Base-by-base conservation (phyloP, 768 basidiomycete genomes). In the Lanmaoa pseudosensibilis region DNA sequence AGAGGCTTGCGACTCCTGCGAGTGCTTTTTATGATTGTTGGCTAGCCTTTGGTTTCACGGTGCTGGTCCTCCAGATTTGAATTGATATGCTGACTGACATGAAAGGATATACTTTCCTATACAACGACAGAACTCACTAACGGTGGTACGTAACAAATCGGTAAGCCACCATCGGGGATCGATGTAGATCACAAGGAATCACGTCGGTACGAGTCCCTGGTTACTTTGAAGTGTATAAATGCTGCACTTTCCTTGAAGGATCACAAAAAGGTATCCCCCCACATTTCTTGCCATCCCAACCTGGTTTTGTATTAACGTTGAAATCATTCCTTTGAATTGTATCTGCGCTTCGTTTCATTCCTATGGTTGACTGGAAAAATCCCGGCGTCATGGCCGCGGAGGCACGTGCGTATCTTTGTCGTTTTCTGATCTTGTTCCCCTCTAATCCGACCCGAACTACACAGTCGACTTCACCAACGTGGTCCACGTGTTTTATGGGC, bases 401-500 rank as follows among this genome's bases (percentile, higher is more conserved):
- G 39, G 69, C 67, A 25, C 21, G 69, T 69, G 52, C 36, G 71
- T 60, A 45, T 58, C 40, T 34, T 49, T 30, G 23, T 38, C 10
- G 15, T 39, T 57, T 45, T 5, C 9, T 4, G 15, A 19, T 18
- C 18, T 30, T 52, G 27, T 40, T 37, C 33, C 33, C 25, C n/a
- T 46, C 47, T 58, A 18, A 56, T 48, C 34, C 51, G 34, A 55
- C 44, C 40, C 43, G 46, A 15, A 33, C 30, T 21, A 36, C 38
- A 39, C 55, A 88, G 87, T 74, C 52, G 78, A 80, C 48, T 87
- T 88, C 64, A 74, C 74, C 43, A 83, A 84, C 62, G 68, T 87
- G 40, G 77, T 86, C 27, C 85, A 85, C 62, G 73, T 75, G n/a
- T 76, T 87, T 51, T 85, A 84, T 58, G 88, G 88, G 18, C 69